These are phyloP conservation scores for Penicillium nucicola DNA, from an alignment of 495 filamentous ascomycete species.

Conservation along the genomic window DNA sequence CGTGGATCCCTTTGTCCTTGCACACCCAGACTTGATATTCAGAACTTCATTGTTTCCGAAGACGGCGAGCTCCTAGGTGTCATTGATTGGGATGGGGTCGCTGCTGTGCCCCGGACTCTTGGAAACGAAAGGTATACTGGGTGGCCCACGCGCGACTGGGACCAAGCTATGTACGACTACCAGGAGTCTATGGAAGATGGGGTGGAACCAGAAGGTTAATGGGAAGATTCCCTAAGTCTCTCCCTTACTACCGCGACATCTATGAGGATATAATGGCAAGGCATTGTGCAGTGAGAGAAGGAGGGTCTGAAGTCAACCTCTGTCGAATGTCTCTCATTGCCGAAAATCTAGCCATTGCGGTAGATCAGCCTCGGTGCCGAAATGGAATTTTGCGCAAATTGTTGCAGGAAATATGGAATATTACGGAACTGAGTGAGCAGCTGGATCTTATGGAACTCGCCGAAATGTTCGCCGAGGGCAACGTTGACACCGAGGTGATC, in stretches of 20 bases:
- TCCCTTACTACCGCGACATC: conserved; percentile 10
- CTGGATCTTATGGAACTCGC: background rate
- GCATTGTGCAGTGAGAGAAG: background rate
- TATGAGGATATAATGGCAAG: conserved; percentile 6
- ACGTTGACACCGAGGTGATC: background rate
- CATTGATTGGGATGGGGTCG: conserved; percentile 44
- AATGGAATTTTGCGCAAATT: conserved; percentile 3
- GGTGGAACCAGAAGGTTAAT: conserved; percentile 19
- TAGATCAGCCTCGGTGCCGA: conserved; percentile 3
- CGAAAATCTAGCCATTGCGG: conserved; percentile 7
- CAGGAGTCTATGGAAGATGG: conserved; percentile 20
- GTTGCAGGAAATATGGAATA: background rate
- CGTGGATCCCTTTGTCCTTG: conserved; percentile 29
- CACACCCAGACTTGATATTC: conserved; percentile 34
- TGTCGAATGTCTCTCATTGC: conserved; percentile 2
- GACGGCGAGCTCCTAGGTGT: conserved; percentile 36
- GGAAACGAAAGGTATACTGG: conserved; percentile 24
- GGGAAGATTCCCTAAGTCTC: conserved; percentile 21
- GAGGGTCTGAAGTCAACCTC: conserved; percentile 1
- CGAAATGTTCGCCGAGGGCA: background rate
- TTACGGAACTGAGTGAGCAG: background rate
- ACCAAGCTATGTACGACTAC: conserved; percentile 28
- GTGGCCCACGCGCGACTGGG: conserved; percentile 38
- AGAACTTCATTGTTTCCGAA: conserved; percentile 34
- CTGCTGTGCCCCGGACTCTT: conserved; percentile 27